Evolutionary conservation across 371 early-diverging fungal genomes (phyloP), one percentile per base, ranked within the genome.

Genomic region (Coemansia sp.): DNA sequence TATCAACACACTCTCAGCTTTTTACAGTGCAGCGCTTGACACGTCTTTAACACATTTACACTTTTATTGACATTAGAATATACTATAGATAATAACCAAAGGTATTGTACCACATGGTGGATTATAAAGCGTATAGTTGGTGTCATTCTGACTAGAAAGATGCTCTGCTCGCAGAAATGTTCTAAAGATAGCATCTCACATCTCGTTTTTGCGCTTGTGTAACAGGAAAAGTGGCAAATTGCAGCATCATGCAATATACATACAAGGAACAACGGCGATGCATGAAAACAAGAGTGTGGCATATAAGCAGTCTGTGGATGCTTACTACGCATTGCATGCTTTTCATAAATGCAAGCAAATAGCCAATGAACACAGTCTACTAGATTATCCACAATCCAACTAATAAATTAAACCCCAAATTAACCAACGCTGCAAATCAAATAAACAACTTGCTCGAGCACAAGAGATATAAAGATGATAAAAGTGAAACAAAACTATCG

Each of bases 401-500:
- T 18, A 51, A 51, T 21, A 22, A 51, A 51, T 18, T 21, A 11
- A 13, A 51, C 4, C 2, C 6, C n/a, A 51, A 11, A 18, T 18
- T 8, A 11, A 11, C 18, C 22, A 37, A 37, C 22, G 24, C 8
- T 24, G 18, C 18, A 18, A 18, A 24, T 51, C 24, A 51, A 18
- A 21, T 24, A 24, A 52, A n/a, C 5, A 2, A 6, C 16, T 45
- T 45, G n/a, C 14, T 16, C 16, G n/a, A 45, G 24, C 4, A 8
- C 18, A 31, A 57, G 18, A 10, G 27, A 40, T 64, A 67, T 45
- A 67, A 60, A 54, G 37, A 48, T 21, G 31, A 29, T 39, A 39
- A 14, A 63, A 47, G 34, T 45, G 31, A 37, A 42, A 26, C 18
- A 52, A n/a, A 26, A 5, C n/a, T n/a, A 5, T 7, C 29, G 13